phyloP scores from a whole-genome alignment of 148 eudicot genomes.

The Mesembryanthemum crystallinum region DNA sequence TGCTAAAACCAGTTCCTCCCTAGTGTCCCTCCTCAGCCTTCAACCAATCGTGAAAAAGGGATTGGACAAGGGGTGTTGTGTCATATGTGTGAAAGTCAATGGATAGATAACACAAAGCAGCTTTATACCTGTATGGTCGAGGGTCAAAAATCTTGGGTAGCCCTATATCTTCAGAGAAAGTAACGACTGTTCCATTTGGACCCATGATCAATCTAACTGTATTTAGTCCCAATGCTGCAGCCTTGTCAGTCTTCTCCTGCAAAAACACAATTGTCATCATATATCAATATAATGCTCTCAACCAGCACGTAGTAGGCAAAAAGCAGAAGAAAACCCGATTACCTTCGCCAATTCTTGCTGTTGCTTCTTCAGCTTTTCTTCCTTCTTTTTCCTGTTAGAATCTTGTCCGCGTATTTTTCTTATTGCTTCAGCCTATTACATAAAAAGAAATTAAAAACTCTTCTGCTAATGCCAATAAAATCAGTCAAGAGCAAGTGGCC shows the following conservation, averaged over 20 bases:
- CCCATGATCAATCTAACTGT: constrained; percentile 46
- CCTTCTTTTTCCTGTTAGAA: constrained; percentile 48
- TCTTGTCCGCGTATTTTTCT: constrained; percentile 59
- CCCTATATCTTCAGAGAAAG: constrained; percentile 48
- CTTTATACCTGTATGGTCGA: constrained; percentile 40
- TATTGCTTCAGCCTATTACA: constrained; percentile 52
- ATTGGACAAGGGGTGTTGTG: neutral
- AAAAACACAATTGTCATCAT: constrained; percentile 17
- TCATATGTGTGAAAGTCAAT: neutral
- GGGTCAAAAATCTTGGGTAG: constrained; percentile 43
- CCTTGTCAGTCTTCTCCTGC: constrained; percentile 45
- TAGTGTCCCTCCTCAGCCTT: neutral
- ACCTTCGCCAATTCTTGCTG: constrained; percentile 53
- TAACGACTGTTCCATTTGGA: constrained; percentile 49
- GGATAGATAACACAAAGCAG: neutral
- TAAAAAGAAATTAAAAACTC: neutral
- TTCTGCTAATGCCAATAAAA: neutral
- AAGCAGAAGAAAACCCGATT: neutral
- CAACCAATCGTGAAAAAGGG: neutral
- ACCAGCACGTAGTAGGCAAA: neutral
- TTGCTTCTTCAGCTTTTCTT: constrained; percentile 47
- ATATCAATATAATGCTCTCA: neutral
- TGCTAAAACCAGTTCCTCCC: neutral
- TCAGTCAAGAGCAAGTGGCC: neutral
- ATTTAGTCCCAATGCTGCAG: constrained; percentile 33